A percentile compares a stretch with the other conserved stretches of the same genome.
These are phyloP conservation scores for Botryotinia globosa DNA, from an alignment of 2,329 filamentous ascomycete species.

Conservation along the genomic window DNA sequence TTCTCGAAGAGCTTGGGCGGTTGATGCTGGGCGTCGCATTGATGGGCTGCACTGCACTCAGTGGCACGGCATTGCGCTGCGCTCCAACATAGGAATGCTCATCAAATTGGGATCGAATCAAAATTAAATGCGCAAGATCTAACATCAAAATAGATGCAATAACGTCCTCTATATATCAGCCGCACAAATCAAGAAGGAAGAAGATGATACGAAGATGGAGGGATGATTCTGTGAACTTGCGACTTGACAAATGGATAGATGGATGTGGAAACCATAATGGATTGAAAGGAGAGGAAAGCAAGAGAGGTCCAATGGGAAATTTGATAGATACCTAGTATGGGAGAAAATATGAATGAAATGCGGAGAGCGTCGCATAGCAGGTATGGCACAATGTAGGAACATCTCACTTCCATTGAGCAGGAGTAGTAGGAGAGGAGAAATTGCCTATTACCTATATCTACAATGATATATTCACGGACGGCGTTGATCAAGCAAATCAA, in stretches of 20 bases:
- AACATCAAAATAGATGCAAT: constrained; percentile 64
- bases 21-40: not conserved
- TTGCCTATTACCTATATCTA: constrained; percentile 5
- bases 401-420: not conserved
- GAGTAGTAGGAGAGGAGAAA: constrained; percentile 1
- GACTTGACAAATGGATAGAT: not conserved
- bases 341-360: not conserved
- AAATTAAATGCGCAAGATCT: not conserved
- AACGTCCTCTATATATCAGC: constrained; percentile 91
- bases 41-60: not conserved
- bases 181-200: constrained; percentile 49
- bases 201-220: constrained; percentile 57
- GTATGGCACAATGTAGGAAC: not conserved
- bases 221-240: constrained; percentile 37
- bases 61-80: not conserved
- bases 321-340: constrained; percentile 6
- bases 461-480: constrained; percentile 31
- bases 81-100: not conserved
- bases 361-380: not conserved
- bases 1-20: not conserved
- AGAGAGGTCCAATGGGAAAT: not conserved
- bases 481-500: constrained; percentile 34
- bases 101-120: not conserved
- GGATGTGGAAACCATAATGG: constrained; percentile 15
- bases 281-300: not conserved